Percentiles rank a stretch among this genome's conserved stretches.
Evolutionary conservation across 805 yeast genomes (phyloP).

Genomic region (Monosporozyma yasuniensis): DNA sequence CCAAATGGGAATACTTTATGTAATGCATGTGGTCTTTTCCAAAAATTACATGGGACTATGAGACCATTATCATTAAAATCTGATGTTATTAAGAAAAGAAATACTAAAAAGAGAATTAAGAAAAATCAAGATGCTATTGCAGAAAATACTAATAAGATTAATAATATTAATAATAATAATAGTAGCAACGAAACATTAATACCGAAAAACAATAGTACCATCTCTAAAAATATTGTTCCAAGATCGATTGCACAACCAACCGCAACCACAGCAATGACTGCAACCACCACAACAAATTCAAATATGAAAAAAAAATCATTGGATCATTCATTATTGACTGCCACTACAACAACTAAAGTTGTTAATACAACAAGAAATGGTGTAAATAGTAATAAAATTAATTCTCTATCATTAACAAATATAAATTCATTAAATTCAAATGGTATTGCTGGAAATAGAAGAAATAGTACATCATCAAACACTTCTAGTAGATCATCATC

Average conservation of each 20-base stretch:
- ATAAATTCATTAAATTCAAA: not conserved
- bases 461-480: constrained; percentile 27
- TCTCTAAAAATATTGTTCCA: constrained; percentile 9
- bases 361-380: not conserved
- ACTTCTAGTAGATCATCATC: constrained; percentile 26
- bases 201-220: not conserved
- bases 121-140: constrained; percentile 10
- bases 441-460: constrained; percentile 8
- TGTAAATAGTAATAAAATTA: not conserved
- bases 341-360: not conserved
- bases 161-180: no score
- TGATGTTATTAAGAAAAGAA: constrained; percentile 82
- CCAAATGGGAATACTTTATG: constrained; percentile 89
- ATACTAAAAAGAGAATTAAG: constrained; percentile 48
- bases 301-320: constrained; percentile 3
- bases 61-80: constrained; percentile 86
- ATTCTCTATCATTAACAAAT: constrained; percentile 1
- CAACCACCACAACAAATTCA: not conserved
- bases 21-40: constrained; percentile 91
- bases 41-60: constrained; percentile 90
- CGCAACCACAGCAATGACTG: constrained; percentile 9
- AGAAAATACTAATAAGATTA: no score
- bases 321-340: not conserved
- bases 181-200: not conserved
- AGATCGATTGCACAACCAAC: constrained; percentile 8